These are phyloP conservation scores for Fusarium anguioides DNA, from an alignment of 2,329 filamentous ascomycete species.

Conservation along the genomic window DNA sequence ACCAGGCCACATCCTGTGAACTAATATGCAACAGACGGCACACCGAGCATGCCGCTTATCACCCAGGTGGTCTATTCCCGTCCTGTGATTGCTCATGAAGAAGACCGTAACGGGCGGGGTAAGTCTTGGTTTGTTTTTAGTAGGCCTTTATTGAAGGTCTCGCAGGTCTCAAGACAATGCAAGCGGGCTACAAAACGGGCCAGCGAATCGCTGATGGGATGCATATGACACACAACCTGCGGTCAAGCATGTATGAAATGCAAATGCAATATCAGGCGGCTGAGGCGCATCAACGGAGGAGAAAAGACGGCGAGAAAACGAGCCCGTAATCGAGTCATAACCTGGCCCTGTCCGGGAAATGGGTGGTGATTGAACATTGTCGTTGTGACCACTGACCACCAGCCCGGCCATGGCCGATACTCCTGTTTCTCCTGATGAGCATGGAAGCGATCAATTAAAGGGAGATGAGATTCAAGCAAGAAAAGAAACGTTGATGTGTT, in stretches of 20 bases:
- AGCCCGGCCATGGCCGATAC: constrained; percentile 1
- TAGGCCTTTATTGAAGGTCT: constrained; percentile 7
- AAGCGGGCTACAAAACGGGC: constrained; percentile 31
- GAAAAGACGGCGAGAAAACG: constrained; percentile 20
- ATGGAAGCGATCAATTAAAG: background rate
- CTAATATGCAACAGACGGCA: constrained; percentile 43
- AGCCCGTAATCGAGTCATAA: constrained; percentile 3
- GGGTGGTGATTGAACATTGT: constrained; percentile 13
- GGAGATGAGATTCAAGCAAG: constrained; percentile 11
- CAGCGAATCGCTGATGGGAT: constrained; percentile 37
- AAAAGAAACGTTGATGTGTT: constrained; percentile 20
- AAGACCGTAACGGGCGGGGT: constrained; percentile 28
- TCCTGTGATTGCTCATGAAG: constrained; percentile 39
- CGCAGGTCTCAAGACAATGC: constrained; percentile 26
- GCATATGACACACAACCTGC: constrained; percentile 30
- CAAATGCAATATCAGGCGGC: constrained; percentile 17
- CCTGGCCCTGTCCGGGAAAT: constrained; percentile 4
- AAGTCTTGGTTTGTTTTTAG: constrained; percentile 24
- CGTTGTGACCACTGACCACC: constrained; percentile 23
- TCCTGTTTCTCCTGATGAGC: background rate
- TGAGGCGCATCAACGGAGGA: constrained; percentile 17
- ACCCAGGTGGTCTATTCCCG: constrained; percentile 23
- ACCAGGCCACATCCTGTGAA: constrained; percentile 37
- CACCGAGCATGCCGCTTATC: constrained; percentile 42
- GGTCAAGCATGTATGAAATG: constrained; percentile 23